A percentile compares a stretch with the other conserved stretches of the same genome.
These are phyloP conservation scores for Penicillium sp. DNA, from an alignment of 2,329 filamentous ascomycete species.

Conservation along the genomic window DNA sequence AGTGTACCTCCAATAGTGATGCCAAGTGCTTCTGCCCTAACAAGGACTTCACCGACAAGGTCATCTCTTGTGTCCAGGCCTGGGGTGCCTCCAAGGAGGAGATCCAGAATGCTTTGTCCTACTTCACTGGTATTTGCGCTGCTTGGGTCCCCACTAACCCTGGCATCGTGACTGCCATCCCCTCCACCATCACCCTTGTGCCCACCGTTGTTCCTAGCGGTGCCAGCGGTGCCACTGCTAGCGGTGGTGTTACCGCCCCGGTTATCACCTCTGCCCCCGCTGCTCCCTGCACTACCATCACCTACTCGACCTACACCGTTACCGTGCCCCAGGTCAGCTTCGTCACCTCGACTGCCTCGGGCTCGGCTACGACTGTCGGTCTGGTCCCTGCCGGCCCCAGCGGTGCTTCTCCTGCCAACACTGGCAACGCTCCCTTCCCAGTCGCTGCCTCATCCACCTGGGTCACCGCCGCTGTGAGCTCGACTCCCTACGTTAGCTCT, in stretches of 20 bases:
- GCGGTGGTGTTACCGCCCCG: slow-evolving; percentile 11
- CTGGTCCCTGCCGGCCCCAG: slow-evolving; percentile 38
- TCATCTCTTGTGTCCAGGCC: slow-evolving; percentile 81
- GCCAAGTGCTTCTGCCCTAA: slow-evolving; percentile 85
- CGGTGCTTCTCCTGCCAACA: slow-evolving; percentile 26
- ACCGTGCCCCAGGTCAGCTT: slow-evolving; percentile 55
- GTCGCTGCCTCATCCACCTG: slow-evolving; percentile 29
- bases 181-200: slow-evolving; percentile 62
- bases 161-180: slow-evolving; percentile 79
- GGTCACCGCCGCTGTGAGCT: slow-evolving; percentile 17
- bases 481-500: slow-evolving; percentile 10
- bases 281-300: slow-evolving; percentile 49
- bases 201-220: slow-evolving; percentile 52
- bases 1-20: slow-evolving; percentile 85
- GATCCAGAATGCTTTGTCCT: slow-evolving; percentile 74
- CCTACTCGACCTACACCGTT: slow-evolving; percentile 49
- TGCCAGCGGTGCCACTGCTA: slow-evolving; percentile 45
- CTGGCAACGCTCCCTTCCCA: slow-evolving; percentile 28
- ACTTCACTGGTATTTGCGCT: slow-evolving; percentile 92
- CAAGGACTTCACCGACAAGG: slow-evolving; percentile 73
- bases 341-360: slow-evolving; percentile 38
- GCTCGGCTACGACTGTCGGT: slow-evolving; percentile 37
- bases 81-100: slow-evolving; percentile 72
- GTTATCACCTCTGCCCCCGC: slow-evolving; percentile 35
- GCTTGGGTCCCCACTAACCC: slow-evolving; percentile 76